A percentile compares a stretch with the other conserved stretches of the same genome.
phyloP scores from a whole-genome alignment of 1,139 yeast species.

The Taphrina pruni region DNA sequence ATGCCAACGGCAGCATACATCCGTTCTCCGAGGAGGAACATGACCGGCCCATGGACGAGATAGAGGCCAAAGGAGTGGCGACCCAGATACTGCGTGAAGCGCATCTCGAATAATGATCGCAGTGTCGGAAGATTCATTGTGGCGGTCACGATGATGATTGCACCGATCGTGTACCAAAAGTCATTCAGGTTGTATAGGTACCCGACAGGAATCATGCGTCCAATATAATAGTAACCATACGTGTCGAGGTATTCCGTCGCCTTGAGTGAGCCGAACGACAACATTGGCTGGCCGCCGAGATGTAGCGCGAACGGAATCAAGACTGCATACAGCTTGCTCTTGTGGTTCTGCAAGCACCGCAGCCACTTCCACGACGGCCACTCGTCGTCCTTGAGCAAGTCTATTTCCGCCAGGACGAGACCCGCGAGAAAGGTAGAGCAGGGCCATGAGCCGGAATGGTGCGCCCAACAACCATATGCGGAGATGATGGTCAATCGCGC shows the following conservation, averaged over 20 bases:
- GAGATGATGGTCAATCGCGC: slow-evolving; percentile 7
- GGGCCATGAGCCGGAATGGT: slow-evolving; percentile 5
- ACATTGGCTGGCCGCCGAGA: slow-evolving; percentile 29
- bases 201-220: slow-evolving; percentile 3
- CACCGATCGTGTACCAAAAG: slow-evolving; percentile 32
- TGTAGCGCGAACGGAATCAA: slow-evolving; percentile 20
- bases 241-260: neutral
- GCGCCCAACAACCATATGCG: slow-evolving; percentile 1
- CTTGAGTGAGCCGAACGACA: slow-evolving; percentile 20
- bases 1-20: slow-evolving; percentile 34
- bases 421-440: slow-evolving; percentile 28
- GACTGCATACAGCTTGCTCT: slow-evolving; percentile 2
- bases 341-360: neutral
- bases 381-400: slow-evolving; percentile 13
- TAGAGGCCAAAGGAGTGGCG: slow-evolving; percentile 33
- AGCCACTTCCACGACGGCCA: slow-evolving; percentile 31
- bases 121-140: slow-evolving; percentile 11
- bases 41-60: slow-evolving; percentile 35
- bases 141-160: slow-evolving; percentile 26
- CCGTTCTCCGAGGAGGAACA: slow-evolving; percentile 26
- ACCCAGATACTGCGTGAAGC: slow-evolving; percentile 28
- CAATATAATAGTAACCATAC: slow-evolving; percentile 22
- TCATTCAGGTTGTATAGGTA: slow-evolving; percentile 16
- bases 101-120: slow-evolving; percentile 19
- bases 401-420: slow-evolving; percentile 26